Base-by-base conservation (phyloP, 345 rosid species). In the Eucalyptus curtisii region DNA sequence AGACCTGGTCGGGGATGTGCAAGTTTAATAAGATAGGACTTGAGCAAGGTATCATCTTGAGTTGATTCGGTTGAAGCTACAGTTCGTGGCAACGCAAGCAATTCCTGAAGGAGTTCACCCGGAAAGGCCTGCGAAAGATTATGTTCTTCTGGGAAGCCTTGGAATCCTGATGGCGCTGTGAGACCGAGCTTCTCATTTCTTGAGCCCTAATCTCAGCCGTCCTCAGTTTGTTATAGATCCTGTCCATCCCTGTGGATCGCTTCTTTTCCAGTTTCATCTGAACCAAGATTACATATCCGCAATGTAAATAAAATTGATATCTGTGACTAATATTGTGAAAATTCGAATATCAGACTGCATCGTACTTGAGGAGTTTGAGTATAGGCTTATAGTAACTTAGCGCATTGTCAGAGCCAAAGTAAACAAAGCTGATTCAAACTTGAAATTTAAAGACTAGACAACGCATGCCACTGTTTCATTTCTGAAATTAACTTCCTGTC, bases 181-280 rank as follows among this genome's bases (percentile, higher is more conserved):
- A 47, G 80, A 93, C 66, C 57, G 97, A 91, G 91, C 92, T 93
- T 90, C 97, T 96, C 98, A 96, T 98, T 91, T 96, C 94, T 89
- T 92, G 94, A 7, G 96, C 99, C 91, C 92, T 96, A 53, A 92
- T 49, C 91, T 95, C 93, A 11, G 98, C 96, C 61, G 42, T 90
- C 86, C 93, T 93, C 61, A 98, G 93, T 94, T 95, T 96, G 89
- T 91, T 93, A 93, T 96, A 85, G 57, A 98, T 98, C 95, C 93
- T 95, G 87, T 96, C 99, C 94, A 97, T 94, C 24, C 97, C 95
- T 49, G 94, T 91, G 86, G 99, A 92, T 90, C 96, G 96, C 97
- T 96, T 95, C 94, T 95, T 97, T 90, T 98, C 99, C 88, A 97
- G 91, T 87, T 95, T 94, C 95, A 95, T 95, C 99, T 98, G 93